Evolutionary conservation across 148 eudicot species (phyloP).

Genomic region (Rhododendron williamsianum): DNA sequence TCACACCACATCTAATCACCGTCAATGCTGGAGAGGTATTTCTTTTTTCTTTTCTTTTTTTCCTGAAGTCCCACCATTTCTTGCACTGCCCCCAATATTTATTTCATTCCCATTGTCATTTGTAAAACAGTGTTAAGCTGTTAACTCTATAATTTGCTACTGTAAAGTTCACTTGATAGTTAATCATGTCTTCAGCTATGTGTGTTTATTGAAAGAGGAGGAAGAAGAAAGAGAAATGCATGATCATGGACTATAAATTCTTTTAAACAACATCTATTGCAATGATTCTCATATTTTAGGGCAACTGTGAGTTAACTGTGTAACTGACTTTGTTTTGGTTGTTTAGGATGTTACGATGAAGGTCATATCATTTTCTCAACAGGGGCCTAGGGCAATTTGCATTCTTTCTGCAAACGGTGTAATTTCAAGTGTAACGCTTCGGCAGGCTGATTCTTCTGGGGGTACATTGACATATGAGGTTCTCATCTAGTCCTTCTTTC

Average conservation of each 20-base stretch:
- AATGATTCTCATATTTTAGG: not conserved
- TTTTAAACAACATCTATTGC: not conserved
- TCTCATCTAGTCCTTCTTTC: slow-evolving; percentile 7
- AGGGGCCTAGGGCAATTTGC: slow-evolving; percentile 95
- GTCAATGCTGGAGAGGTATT: slow-evolving; percentile 93
- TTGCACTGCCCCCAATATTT: not conserved
- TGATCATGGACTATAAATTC: not conserved
- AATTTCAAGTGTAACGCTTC: slow-evolving; percentile 92
- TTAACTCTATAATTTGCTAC: not conserved
- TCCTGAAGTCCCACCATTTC: not conserved
- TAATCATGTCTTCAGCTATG: not conserved
- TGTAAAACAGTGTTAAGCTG: not conserved
- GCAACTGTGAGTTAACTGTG: not conserved
- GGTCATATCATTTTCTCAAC: slow-evolving; percentile 97
- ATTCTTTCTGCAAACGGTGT: slow-evolving; percentile 89
- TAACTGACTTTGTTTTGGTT: slow-evolving; percentile 9
- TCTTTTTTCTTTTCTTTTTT: not conserved
- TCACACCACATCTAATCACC: slow-evolving; percentile 88
- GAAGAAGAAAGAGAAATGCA: not conserved
- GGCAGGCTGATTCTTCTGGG: slow-evolving; percentile 95
- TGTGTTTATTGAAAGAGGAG: not conserved
- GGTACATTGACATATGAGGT: slow-evolving; percentile 99
- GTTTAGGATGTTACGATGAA: slow-evolving; percentile 89
- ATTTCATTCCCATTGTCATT: not conserved
- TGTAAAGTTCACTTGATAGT: not conserved